Evolutionary conservation across 192 early-diverging fungal species (phyloP).

Genomic region (Coemansia sp.): DNA sequence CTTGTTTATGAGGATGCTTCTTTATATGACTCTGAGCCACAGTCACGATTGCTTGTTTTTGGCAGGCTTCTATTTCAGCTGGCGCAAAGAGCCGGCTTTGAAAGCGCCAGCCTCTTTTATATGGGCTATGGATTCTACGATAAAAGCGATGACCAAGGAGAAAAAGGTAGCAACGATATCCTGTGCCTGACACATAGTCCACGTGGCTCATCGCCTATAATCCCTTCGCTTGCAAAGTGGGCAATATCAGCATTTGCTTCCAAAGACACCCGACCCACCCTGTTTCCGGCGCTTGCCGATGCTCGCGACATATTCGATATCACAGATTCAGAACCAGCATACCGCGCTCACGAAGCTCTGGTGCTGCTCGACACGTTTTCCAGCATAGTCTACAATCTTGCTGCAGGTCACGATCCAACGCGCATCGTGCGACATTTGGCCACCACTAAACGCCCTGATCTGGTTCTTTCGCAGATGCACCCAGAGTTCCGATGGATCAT

Average conservation of each 20-base stretch:
- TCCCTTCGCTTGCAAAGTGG: constrained; percentile 37
- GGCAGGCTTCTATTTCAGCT: constrained; percentile 26
- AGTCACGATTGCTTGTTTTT: constrained; percentile 11
- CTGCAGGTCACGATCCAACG: constrained; percentile 8
- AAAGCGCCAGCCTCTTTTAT: neutral
- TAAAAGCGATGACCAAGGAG: no score
- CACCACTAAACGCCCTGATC: neutral
- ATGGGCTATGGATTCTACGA: constrained; percentile 4
- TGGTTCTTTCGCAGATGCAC: constrained; percentile 22
- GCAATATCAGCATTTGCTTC: constrained; percentile 5
- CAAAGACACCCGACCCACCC: neutral
- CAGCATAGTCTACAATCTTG: constrained; percentile 21
- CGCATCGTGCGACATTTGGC: constrained; percentile 21
- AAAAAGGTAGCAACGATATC: no score
- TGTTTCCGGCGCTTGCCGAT: constrained; percentile 30
- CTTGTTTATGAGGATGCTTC: constrained; percentile 44
- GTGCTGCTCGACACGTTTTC: constrained; percentile 16
- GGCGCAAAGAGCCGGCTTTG: constrained; percentile 10
- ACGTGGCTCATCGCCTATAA: neutral
- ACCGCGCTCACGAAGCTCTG: constrained; percentile 13
- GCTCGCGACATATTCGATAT: constrained; percentile 31
- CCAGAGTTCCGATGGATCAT: constrained; percentile 41
- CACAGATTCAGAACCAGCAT: constrained; percentile 28
- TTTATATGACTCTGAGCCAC: constrained; percentile 22
- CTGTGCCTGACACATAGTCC: neutral